These are phyloP conservation scores for Galerina sulciceps DNA, from an alignment of 768 basidiomycete genomes.

Conservation along the genomic window DNA sequence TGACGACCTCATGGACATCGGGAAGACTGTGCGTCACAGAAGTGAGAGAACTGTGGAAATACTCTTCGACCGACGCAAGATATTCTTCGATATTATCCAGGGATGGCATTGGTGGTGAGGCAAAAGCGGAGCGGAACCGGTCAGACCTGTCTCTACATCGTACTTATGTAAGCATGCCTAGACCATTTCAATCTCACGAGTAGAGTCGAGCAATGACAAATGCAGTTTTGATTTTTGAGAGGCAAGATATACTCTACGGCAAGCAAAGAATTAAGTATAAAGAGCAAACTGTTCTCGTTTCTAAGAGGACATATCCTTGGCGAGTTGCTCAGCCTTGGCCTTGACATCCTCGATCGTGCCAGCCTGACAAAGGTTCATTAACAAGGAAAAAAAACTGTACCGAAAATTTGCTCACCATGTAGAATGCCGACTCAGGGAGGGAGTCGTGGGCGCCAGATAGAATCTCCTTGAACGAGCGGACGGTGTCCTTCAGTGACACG, in stretches of 20 bases:
- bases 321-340: conserved; percentile 95
- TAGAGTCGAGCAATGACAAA: conserved; percentile 12
- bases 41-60: conserved; percentile 58
- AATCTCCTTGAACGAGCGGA: conserved; percentile 98
- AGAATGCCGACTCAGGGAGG: conserved; percentile 96
- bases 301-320: conserved; percentile 86
- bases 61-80: conserved; percentile 65
- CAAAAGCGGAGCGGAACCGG: background rate
- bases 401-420: conserved; percentile 65
- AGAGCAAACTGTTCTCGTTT: conserved; percentile 11
- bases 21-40: conserved; percentile 64
- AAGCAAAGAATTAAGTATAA: conserved; percentile 20
- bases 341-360: conserved; percentile 98
- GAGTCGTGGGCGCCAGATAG: conserved; percentile 86
- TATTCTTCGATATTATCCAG: conserved; percentile 76
- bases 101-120: conserved; percentile 35
- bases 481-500: conserved; percentile 93
- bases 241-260: conserved; percentile 20
- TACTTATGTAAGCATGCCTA: too few relatives aligned
- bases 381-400: background rate
- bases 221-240: conserved; percentile 15
- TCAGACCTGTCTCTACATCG: background rate
- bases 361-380: conserved; percentile 38
- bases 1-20: conserved; percentile 64
- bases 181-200: too few relatives aligned